These are phyloP conservation scores for Angomonas deanei DNA, from an alignment of 208 protist genomes.

Conservation along the genomic window DNA sequence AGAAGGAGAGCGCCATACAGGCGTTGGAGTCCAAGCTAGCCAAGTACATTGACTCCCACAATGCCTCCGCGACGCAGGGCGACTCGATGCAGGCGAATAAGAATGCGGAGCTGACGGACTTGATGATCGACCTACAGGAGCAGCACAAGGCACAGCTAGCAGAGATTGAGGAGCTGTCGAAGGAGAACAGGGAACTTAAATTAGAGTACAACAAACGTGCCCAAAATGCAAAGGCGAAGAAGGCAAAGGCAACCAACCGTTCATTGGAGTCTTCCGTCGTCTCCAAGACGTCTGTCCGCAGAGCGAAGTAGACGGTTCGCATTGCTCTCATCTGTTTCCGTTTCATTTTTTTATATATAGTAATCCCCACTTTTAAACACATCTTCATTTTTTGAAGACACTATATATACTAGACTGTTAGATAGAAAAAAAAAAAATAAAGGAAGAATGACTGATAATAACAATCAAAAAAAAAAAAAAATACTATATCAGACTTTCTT, in stretches of 20 bases:
- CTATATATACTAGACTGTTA: not conserved
- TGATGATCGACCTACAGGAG: slow-evolving; percentile 44
- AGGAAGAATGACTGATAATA: too few species aligned
- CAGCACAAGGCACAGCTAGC: slow-evolving; percentile 34
- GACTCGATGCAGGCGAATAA: slow-evolving; percentile 39
- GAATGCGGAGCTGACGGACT: slow-evolving; percentile 28
- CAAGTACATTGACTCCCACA: slow-evolving; percentile 43
- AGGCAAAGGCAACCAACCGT: not conserved
- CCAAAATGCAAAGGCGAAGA: not conserved
- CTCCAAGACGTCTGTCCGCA: not conserved
- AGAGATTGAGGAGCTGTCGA: slow-evolving; percentile 42
- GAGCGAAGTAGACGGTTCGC: too few species aligned
- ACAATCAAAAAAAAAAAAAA: not conserved
- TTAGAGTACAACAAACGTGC: slow-evolving; percentile 10
- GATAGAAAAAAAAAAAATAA: not conserved
- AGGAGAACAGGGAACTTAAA: slow-evolving; percentile 52
- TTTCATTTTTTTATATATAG: slow-evolving; percentile 2
- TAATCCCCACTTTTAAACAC: not conserved
- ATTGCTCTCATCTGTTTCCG: too few species aligned
- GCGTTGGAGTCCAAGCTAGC: slow-evolving; percentile 69
- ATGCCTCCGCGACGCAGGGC: slow-evolving; percentile 41
- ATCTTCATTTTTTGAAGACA: not conserved
- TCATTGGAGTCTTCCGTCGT: not conserved
- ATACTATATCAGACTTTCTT: not conserved
- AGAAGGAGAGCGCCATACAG: slow-evolving; percentile 83